Evolutionary conservation across 1,284 basidiomycete genomes (phyloP).

Genomic region (Leccinum angustisporum): DNA sequence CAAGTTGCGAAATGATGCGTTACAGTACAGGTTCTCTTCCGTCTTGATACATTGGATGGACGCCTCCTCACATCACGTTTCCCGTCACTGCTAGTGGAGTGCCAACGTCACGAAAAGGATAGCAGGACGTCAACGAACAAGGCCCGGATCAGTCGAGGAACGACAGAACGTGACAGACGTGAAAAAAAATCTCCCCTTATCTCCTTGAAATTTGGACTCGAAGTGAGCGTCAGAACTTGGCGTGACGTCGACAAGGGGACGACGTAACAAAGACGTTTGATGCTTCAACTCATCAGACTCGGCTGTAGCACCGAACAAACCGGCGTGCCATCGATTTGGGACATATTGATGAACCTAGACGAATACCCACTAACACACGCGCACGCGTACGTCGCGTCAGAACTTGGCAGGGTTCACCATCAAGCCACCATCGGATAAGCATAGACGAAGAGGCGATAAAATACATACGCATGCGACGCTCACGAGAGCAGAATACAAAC

Average conservation of each 20-base stretch:
- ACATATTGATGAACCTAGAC: not conserved
- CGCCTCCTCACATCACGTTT: not conserved
- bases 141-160: not conserved
- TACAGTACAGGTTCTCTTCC: not conserved
- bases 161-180: not conserved
- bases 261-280: not conserved
- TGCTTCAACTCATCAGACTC: not conserved
- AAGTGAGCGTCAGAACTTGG: not conserved
- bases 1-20: not conserved
- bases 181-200: not conserved
- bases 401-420: not conserved
- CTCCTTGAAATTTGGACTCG: not conserved
- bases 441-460: not conserved
- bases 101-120: not conserved
- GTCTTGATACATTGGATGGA: not conserved
- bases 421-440: constrained; percentile 1
- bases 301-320: not conserved
- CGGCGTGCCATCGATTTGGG: not conserved
- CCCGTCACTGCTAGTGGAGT: not conserved
- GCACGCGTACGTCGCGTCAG: not conserved
- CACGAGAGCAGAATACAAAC: constrained; percentile 1
- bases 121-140: not conserved
- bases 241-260: not conserved
- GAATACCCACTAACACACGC: not conserved
- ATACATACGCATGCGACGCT: not conserved